Evolutionary conservation across 78 protist species (phyloP).

Genomic region (Pigoraptor vietnamica): DNA sequence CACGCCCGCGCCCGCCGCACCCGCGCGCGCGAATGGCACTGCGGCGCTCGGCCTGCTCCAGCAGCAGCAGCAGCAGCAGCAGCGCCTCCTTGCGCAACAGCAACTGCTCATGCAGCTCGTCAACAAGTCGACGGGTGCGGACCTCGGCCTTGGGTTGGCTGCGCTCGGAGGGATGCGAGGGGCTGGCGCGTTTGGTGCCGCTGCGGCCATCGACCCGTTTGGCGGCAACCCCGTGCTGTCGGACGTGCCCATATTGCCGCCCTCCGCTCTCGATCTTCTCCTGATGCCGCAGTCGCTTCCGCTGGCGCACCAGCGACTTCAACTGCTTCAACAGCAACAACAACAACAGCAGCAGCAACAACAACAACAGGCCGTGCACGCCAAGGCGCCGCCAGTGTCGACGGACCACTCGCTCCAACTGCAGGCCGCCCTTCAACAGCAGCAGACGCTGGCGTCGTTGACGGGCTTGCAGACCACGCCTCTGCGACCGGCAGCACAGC

Average conservation of each 20-base stretch:
- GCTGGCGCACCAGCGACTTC: neutral
- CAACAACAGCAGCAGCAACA: neutral
- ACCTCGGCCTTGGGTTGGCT: too few relatives aligned
- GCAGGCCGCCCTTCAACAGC: neutral
- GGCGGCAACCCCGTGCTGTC: neutral
- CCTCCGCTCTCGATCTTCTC: neutral
- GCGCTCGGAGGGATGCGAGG: neutral
- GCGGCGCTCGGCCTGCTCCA: too few relatives aligned
- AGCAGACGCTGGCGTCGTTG: neutral
- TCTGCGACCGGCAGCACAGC: neutral
- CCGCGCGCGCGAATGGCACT: too few relatives aligned
- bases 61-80: too few relatives aligned
- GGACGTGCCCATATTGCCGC: neutral
- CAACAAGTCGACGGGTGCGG: too few relatives aligned
- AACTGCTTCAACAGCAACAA: neutral
- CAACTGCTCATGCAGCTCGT: too few relatives aligned
- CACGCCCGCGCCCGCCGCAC: too few relatives aligned
- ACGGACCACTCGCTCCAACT: neutral
- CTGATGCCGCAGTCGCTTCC: neutral
- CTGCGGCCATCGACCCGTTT: neutral
- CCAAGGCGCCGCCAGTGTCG: neutral
- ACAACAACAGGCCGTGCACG: neutral
- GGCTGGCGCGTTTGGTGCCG: neutral
- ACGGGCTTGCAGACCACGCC: neutral
- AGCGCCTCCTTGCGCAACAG: too few relatives aligned